Evolutionary conservation across 192 early-diverging fungal species (phyloP), one percentile per base, ranked within the genome.

Genomic region (Backusella westeae): DNA sequence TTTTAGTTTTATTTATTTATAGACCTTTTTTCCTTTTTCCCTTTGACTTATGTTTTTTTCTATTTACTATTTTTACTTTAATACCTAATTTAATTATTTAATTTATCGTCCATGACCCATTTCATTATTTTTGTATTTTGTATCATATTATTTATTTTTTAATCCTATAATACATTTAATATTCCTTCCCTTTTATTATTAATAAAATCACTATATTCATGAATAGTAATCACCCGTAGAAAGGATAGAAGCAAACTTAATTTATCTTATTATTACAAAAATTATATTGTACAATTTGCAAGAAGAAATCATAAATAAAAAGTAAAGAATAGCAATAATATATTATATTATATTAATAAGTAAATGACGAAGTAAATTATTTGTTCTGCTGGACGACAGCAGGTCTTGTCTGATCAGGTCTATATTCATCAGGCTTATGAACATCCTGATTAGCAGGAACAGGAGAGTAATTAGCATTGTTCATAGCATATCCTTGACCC

Each of bases 381-480:
- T 63, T 63, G 56, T 63, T 63, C 26, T 63, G 56, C 23, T 63
- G 56, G 3, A 63, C 56, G 12, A 12, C 23, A 63, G 56, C 56
- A 63, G 56, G 46, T 49, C 17, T 49, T 49, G 17, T 49, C 46
- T 49, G 46, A 19, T 49, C 46, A 49, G 46, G 56, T 63, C 56
- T 63, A 63, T 63, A 35, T 35, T 70, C 69, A 41, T 70, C 69
- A 23, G 69, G 69, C 9, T 70, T 70, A 70, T 70, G 36, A 42
- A 70, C 23, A 10, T 70, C 69, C n/a, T 70, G 69, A 19, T 38
- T 35, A 70, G 39, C 36, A 70, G 21, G 9, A 44, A 63, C 56
- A 63, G 56, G 56, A 23, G 56, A 63, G 56, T 63, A 63, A 63
- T 23, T 29, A 29, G 36, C 5, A 15, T 70, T 70, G 39, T 70